Evolutionary conservation across 805 yeast species (phyloP).

Genomic region (Sugiyamaella marilandica): DNA sequence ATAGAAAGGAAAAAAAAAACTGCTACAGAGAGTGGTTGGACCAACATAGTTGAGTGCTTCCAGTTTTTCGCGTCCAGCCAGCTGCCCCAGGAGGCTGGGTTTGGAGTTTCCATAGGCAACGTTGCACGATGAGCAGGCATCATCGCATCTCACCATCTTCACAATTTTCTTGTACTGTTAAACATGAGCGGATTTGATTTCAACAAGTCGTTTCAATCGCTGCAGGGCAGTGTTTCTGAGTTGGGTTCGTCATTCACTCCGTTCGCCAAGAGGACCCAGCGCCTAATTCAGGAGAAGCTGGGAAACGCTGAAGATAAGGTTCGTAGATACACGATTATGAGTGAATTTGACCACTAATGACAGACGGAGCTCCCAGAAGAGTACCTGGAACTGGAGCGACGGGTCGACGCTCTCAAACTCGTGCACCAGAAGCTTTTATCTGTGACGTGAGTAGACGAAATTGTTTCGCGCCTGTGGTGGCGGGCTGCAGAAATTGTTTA

Average conservation of each 20-base stretch:
- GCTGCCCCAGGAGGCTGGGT: neutral
- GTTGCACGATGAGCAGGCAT: neutral
- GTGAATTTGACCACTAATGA: neutral
- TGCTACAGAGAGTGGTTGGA: too few species aligned
- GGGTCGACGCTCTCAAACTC: constrained; percentile 65
- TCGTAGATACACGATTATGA: constrained; percentile 2
- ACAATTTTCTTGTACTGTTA: neutral
- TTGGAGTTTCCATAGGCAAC: neutral
- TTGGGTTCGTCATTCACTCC: constrained; percentile 51
- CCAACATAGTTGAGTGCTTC: too few species aligned
- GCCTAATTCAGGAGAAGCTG: constrained; percentile 71
- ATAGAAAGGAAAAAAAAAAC: too few species aligned
- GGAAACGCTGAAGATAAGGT: constrained; percentile 74
- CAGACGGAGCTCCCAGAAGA: constrained; percentile 75
- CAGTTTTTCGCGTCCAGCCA: too few species aligned
- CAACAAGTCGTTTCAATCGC: constrained; percentile 35
- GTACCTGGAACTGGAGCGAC: constrained; percentile 66
- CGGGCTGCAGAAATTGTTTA: neutral
- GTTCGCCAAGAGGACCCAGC: constrained; percentile 73
- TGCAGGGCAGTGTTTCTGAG: constrained; percentile 34
- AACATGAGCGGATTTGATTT: constrained; percentile 31
- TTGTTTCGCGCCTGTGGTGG: neutral
- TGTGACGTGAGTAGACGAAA: constrained; percentile 37
- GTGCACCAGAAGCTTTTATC: constrained; percentile 56
- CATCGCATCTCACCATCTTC: neutral